Percentiles rank a stretch among this genome's conserved stretches.
phyloP scores from a whole-genome alignment of 371 early-diverging fungal genomes.

The Entomophthora muscae region DNA sequence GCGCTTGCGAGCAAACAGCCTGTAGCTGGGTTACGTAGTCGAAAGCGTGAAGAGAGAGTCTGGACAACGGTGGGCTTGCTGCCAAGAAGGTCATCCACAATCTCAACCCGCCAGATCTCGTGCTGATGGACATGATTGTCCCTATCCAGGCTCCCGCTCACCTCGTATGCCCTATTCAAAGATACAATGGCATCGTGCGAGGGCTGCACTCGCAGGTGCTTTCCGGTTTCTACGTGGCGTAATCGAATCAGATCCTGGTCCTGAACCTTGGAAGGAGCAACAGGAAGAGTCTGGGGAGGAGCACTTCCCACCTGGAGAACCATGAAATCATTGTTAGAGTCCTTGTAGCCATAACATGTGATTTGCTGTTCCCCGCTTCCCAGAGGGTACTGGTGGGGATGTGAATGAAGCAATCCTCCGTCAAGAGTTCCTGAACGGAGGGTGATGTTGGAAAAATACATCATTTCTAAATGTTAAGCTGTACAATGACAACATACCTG shows the following conservation, averaged over 20 bases:
- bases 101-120: constrained; percentile 84
- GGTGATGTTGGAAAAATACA: constrained; percentile 79
- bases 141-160: constrained; percentile 64
- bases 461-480: constrained; percentile 41
- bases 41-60: constrained; percentile 75
- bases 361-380: constrained; percentile 93
- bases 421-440: constrained; percentile 74
- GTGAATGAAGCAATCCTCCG: constrained; percentile 97
- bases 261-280: constrained; percentile 24
- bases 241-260: constrained; percentile 67
- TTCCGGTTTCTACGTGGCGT: constrained; percentile 47
- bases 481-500: constrained; percentile 29
- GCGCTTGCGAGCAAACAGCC: constrained; percentile 73
- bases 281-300: not conserved
- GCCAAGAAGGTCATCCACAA: constrained; percentile 41
- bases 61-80: constrained; percentile 23
- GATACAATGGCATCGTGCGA: constrained; percentile 65
- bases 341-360: constrained; percentile 94
- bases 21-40: constrained; percentile 55
- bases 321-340: constrained; percentile 91
- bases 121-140: constrained; percentile 48
- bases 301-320: constrained; percentile 16
- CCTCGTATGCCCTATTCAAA: constrained; percentile 52
- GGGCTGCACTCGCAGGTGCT: constrained; percentile 68
- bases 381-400: constrained; percentile 81